Evolutionary conservation across 345 rosid genomes (phyloP), one percentile per base, ranked within the genome.

Genomic region (Durio zibethinus): DNA sequence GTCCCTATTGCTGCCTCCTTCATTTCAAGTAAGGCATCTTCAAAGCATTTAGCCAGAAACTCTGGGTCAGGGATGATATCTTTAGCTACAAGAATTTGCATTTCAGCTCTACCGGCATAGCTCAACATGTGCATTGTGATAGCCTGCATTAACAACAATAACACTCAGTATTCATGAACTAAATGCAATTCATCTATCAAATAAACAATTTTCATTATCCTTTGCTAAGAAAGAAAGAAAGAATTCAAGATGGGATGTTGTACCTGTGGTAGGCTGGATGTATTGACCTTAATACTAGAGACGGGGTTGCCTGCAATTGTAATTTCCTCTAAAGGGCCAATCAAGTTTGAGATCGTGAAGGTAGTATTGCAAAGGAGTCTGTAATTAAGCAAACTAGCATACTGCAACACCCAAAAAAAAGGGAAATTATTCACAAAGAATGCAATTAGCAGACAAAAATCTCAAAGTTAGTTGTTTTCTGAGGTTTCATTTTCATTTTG

Each of bases 101-200:
- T 72, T 16, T 89, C 90, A 29, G 89, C 92, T 77, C 77, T 81
- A 14, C 86, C 91, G 10, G 87, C 89, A 57, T 91, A 91, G 84
- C 91, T 91, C 85, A 87, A 59, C 93, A 87, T 87, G 87, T 89
- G 90, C 96, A 91, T 88, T 9, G 88, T 84, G 8, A 89, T 52
- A 47, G 90, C 91, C 90, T 88, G 79, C 71, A 73, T 59, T 50
- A 6, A 10, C 42, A 40, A 20, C 74, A 52, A 50, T 14, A 59
- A 18, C 40, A 42, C 61, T 8, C 0, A n/a, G 15, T 25, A 21
- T 50, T 10, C 62, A 52, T 21, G 4, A 40, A 65, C 35, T 40
- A 16, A 25, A 29, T 29, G 56, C 27, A 16, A 61, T 6, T 25
- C 43, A 12, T 29, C 18, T 4, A 54, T 54, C 12, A n/a, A 60